Evolutionary conservation across 768 basidiomycete genomes (phyloP).

Genomic region (Podaxis carcinomalis): DNA sequence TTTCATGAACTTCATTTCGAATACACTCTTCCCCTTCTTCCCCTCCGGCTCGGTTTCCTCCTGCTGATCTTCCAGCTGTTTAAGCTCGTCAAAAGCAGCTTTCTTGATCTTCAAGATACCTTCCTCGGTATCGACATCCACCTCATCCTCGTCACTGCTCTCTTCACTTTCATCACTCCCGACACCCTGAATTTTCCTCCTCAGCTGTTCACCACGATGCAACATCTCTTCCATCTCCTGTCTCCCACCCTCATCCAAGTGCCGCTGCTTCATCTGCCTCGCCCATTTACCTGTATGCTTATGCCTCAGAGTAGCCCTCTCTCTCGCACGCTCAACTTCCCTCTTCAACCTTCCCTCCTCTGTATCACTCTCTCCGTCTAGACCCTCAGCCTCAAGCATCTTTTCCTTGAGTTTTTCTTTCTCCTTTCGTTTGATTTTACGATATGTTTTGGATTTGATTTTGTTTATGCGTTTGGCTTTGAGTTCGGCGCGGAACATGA

Average conservation of each 20-base stretch:
- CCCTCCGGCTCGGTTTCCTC: slow-evolving; percentile 17
- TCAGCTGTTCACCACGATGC: slow-evolving; percentile 72
- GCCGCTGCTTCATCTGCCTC: slow-evolving; percentile 59
- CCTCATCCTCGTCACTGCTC: slow-evolving; percentile 40
- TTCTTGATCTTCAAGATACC: slow-evolving; percentile 55
- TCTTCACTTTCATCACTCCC: slow-evolving; percentile 51
- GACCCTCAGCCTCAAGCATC: slow-evolving; percentile 43
- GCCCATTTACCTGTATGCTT: slow-evolving; percentile 90
- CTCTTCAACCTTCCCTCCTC: slow-evolving; percentile 54
- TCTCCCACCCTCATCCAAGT: slow-evolving; percentile 52
- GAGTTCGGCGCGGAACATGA: slow-evolving; percentile 89
- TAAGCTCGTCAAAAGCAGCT: slow-evolving; percentile 76
- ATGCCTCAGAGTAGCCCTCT: slow-evolving; percentile 86
- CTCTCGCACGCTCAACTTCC: slow-evolving; percentile 79
- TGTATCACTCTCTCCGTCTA: slow-evolving; percentile 20
- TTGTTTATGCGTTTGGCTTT: slow-evolving; percentile 89
- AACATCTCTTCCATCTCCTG: slow-evolving; percentile 84
- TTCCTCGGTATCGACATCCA: slow-evolving; percentile 30
- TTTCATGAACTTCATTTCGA: slow-evolving; percentile 99
- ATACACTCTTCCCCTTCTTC: slow-evolving; percentile 64
- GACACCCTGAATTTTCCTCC: slow-evolving; percentile 70
- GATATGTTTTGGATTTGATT: slow-evolving; percentile 94
- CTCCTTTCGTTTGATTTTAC: slow-evolving; percentile 78
- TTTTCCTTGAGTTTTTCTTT: slow-evolving; percentile 55
- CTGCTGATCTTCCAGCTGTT: slow-evolving; percentile 37